Evolutionary conservation across 495 filamentous ascomycete species (phyloP), one percentile per base, ranked within the genome.

Genomic region (Evernia prunastri): DNA sequence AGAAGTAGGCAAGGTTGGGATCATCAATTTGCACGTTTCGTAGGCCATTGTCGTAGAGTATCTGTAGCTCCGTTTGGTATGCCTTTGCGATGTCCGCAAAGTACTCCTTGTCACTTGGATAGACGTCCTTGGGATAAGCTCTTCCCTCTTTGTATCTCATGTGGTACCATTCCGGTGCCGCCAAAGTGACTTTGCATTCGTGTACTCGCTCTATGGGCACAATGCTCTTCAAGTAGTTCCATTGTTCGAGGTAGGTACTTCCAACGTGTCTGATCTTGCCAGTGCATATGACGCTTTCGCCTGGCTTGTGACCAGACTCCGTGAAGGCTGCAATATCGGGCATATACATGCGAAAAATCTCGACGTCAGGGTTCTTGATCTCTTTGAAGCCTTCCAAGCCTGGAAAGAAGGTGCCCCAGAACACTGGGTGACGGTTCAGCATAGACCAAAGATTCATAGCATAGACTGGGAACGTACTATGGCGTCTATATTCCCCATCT

Each of bases 1-100:
- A 91, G 77, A 92, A 92, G 70, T 92, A 91, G 25, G 87, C 88
- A 69, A 91, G 80, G 64, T 88, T 87, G 15, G 87, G 89, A 72
- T 91, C 88, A 67, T 91, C 88, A 59, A 87, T 87, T 71, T 90
- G 88, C 20, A 89, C 80, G 67, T 90, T 90, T 9, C 87, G 78
- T 65, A 84, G 78, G 1, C 88, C 87, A 43, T 83, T 84, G 43
- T 86, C 79, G 69, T 91, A 90, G 18, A 92, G 77, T 66, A 84
- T 81, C 70, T 80, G 78, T 42, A 91, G 76, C 74, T 87, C 85
- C 53, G 73, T 81, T 63, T 85, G 84, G 74, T 89, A 90, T 45
- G 88, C 87, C 69, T 81, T 84, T 66, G 88, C 87, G 39, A 91
- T 87, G 66, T 90, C 89, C 33, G 76, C 80, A 69, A 90, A 91